Base-by-base conservation (phyloP, 345 rosid species). In the Iberis pinnata region DNA sequence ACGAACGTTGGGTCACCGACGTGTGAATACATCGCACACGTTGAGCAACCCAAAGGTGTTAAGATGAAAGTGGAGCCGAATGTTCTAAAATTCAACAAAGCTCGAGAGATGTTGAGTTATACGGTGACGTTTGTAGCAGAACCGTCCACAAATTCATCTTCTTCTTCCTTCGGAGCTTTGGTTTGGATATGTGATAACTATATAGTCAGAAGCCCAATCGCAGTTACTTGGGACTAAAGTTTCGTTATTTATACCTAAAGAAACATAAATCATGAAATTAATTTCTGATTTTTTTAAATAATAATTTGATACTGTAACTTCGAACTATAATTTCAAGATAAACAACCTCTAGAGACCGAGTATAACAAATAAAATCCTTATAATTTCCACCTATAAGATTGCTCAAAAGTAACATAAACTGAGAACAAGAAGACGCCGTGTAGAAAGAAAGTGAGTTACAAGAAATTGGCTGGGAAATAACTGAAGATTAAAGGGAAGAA, bases 121-220 rank as follows among this genome's bases (percentile, higher is more conserved):
- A 74, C 63, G 15, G 84, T 77, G 51, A 77, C 61, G 20, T 71
- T 86, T 41, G 49, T 27, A 18, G 36, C 58, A 26, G 51, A 48
- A 49, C 54, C 54, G 42, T 55, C 55, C 3, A 42, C 0, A 31
- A 9, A 47, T 1, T 37, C 56, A 1, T 60, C 59, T 0, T 36
- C 58, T 42, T 57, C 75, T 9, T 69, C 83, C 8, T 81, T 80
- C 54, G 93, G 93, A 43, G 72, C 79, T 6, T 54, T 86, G 24
- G 64, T 64, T 33, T 86, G 95, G 95, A 53, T 65, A 39, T 81
- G 78, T 10, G 81, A 78, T 12, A 73, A 44, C 24, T 63, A 76
- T 44, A 52, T 4, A 11, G 88, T 86, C 25, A 76, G 83, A 69
- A 86, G 89, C 56, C 84, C 95, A 9, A 43, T 86, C 2, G 88